phyloP scores from a whole-genome alignment of 2,329 filamentous ascomycete genomes.

The Aspergillus tubingensis region DNA sequence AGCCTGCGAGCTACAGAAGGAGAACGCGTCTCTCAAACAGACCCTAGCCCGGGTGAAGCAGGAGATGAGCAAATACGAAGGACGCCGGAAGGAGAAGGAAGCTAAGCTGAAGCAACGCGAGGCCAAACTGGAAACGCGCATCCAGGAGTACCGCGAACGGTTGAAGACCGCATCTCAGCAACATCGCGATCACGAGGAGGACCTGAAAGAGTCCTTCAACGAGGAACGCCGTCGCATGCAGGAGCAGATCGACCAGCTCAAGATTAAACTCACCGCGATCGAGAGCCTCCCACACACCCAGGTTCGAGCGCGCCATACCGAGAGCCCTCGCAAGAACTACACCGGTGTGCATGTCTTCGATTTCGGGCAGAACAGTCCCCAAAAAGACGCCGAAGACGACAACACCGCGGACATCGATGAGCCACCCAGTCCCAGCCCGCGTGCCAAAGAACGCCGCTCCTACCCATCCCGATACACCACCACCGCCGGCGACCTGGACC shows the following conservation, averaged over 20 bases:
- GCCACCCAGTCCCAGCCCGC: conserved; percentile 39
- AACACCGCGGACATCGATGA: conserved; percentile 33
- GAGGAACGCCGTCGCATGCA: conserved; percentile 43
- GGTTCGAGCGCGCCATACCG: conserved; percentile 23
- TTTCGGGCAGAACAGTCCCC: conserved; percentile 25
- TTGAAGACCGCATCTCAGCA: conserved; percentile 38
- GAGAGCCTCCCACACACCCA: conserved; percentile 29
- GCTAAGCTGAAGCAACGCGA: conserved; percentile 44
- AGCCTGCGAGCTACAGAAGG: conserved; percentile 42
- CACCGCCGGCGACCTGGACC: conserved; percentile 22
- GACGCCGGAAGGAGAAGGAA: conserved; percentile 46
- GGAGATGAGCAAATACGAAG: conserved; percentile 46
- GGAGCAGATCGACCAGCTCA: conserved; percentile 41
- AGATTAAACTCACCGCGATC: conserved; percentile 31
- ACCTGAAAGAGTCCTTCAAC: conserved; percentile 34
- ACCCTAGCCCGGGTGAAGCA: conserved; percentile 44
- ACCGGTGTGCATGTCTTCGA: conserved; percentile 33
- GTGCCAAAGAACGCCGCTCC: conserved; percentile 33
- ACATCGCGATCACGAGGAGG: conserved; percentile 40
- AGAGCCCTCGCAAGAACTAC: conserved; percentile 33
- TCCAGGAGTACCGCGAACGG: conserved; percentile 45
- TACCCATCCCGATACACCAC: conserved; percentile 14
- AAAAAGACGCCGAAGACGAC: conserved; percentile 25
- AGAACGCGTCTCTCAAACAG: conserved; percentile 45
- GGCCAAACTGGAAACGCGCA: conserved; percentile 40